Percentiles rank a stretch among this genome's conserved stretches.
These are phyloP conservation scores for Trichoderma sp. DNA, from an alignment of 2,329 filamentous ascomycete species.

Conservation along the genomic window DNA sequence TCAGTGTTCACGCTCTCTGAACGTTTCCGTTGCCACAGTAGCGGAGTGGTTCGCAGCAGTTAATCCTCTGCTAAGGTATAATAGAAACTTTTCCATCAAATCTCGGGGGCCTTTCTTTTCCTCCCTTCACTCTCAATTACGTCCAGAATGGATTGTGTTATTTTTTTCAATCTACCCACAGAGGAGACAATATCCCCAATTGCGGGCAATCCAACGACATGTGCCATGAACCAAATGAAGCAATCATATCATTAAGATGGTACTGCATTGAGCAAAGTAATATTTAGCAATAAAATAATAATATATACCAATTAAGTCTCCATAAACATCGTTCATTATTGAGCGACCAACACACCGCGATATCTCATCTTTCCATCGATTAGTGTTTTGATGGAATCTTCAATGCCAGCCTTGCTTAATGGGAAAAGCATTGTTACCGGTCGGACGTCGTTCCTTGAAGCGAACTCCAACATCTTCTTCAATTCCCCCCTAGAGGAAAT, in stretches of 20 bases:
- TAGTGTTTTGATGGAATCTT: not conserved
- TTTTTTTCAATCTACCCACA: no score
- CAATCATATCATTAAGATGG: not conserved
- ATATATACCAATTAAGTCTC: not conserved
- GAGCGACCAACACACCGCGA: not conserved
- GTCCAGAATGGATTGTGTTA: no score
- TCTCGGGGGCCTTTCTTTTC: no score
- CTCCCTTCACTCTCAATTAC: no score
- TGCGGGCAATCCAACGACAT: not conserved
- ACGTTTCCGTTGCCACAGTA: no score
- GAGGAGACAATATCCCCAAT: not conserved
- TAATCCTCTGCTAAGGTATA: no score
- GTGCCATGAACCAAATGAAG: not conserved
- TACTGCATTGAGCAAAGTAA: not conserved
- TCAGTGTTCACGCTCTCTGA: no score
- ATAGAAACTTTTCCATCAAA: no score
- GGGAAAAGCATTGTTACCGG: not conserved
- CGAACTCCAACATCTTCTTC: not conserved
- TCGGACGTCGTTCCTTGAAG: not conserved
- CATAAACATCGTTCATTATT: not conserved
- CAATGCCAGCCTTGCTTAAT: not conserved
- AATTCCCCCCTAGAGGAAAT: not conserved
- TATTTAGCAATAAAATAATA: not conserved
- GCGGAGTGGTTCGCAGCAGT: no score
- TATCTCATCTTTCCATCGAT: not conserved